Percentiles rank a stretch among this genome's conserved stretches.
phyloP scores from a whole-genome alignment of 148 eudicot species.

The Nyssa sinensis region DNA sequence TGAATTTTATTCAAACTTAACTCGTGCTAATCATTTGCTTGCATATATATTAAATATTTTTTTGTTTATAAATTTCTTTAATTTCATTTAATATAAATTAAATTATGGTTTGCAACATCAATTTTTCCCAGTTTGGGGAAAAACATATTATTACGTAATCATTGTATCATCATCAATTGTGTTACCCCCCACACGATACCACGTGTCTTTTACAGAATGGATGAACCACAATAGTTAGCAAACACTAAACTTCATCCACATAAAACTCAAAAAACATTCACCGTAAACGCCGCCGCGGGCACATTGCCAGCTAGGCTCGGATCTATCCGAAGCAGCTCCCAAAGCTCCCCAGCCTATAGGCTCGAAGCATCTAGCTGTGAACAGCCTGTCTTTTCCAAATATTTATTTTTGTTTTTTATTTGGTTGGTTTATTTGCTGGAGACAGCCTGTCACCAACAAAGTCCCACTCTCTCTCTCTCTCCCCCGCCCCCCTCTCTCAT shows the following conservation, averaged over 20 bases:
- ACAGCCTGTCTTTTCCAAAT: conserved; percentile 22
- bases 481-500: conserved; percentile 21
- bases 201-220: neutral
- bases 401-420: neutral
- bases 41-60: too few relatives aligned
- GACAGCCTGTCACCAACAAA: conserved; percentile 54
- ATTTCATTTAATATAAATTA: too few relatives aligned
- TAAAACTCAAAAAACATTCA: conserved; percentile 12
- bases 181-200: too few relatives aligned
- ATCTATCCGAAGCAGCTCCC: neutral
- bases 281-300: conserved; percentile 21
- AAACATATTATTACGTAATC: too few relatives aligned
- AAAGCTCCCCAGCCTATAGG: neutral
- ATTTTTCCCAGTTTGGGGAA: too few relatives aligned
- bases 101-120: too few relatives aligned
- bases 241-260: neutral
- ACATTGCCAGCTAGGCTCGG: conserved; percentile 23
- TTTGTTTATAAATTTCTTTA: too few relatives aligned
- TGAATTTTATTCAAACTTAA: too few relatives aligned
- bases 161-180: too few relatives aligned
- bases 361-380: conserved; percentile 20
- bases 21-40: too few relatives aligned
- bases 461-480: conserved; percentile 20
- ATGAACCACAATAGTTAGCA: neutral
- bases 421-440: conserved; percentile 42